Conservation (phyloP, 805 yeast genomes). For the Starmerella sp. region DNA sequence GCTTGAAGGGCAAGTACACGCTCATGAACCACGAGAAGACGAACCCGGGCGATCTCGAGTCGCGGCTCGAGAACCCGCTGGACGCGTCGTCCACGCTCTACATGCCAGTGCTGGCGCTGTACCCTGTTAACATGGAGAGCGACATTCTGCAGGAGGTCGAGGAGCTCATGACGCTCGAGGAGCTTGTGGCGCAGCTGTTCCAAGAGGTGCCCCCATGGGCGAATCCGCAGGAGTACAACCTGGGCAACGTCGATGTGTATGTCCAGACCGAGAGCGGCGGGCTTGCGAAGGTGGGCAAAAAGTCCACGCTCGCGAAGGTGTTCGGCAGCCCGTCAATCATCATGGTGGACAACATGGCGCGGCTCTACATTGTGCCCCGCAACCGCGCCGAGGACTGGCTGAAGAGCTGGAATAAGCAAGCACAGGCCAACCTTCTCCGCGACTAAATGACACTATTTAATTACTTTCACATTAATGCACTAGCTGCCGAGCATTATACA, state of each 20-base stretch:
- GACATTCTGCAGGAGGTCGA: slow-evolving; percentile 69
- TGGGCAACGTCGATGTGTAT: slow-evolving; percentile 54
- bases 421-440: slow-evolving; percentile 12
- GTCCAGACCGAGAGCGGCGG: slow-evolving; percentile 82
- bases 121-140: slow-evolving; percentile 74
- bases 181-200: slow-evolving; percentile 48
- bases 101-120: slow-evolving; percentile 70
- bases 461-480: too few relatives aligned
- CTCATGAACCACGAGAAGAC: slow-evolving; percentile 23
- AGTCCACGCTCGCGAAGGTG: slow-evolving; percentile 51
- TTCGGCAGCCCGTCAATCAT: slow-evolving; percentile 64
- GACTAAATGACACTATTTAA: not conserved
- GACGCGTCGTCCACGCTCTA: slow-evolving; percentile 56
- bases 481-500: too few relatives aligned
- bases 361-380: slow-evolving; percentile 73
- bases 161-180: slow-evolving; percentile 57
- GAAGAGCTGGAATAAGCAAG: slow-evolving; percentile 26
- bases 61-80: slow-evolving; percentile 23
- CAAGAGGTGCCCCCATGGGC: slow-evolving; percentile 59
- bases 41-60: slow-evolving; percentile 34
- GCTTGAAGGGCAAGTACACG: slow-evolving; percentile 20
- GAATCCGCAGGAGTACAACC: slow-evolving; percentile 44
- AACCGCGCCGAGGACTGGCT: slow-evolving; percentile 55
- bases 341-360: slow-evolving; percentile 58
- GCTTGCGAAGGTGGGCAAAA: slow-evolving; percentile 72